These are phyloP conservation scores for Xylaria sp. DNA, from an alignment of 2,329 filamentous ascomycete species.

Conservation along the genomic window DNA sequence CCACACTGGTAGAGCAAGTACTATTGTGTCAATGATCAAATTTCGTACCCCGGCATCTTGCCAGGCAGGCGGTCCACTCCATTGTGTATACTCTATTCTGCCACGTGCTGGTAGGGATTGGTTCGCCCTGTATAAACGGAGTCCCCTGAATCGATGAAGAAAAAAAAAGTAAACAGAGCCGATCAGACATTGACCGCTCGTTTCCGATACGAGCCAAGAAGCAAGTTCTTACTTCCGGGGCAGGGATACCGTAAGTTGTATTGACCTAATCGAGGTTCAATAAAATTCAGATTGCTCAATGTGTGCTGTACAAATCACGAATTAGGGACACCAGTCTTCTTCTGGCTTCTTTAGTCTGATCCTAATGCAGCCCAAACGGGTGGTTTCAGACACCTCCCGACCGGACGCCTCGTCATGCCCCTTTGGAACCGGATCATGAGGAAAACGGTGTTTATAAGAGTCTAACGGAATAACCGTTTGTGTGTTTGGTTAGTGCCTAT, in stretches of 20 bases:
- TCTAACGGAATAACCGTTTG: conserved; percentile 3
- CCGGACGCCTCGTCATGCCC: conserved; percentile 24
- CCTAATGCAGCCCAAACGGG: not conserved
- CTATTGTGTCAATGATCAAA: not conserved
- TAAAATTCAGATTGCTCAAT: not conserved
- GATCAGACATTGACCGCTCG: not conserved
- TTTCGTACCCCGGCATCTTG: conserved; percentile 7
- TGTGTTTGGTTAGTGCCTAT: not conserved
- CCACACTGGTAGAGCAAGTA: not conserved
- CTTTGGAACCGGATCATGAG: no score
- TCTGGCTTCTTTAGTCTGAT: not conserved
- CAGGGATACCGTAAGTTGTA: conserved; percentile 13
- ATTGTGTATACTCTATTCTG: conserved; percentile 1
- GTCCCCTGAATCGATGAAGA: not conserved
- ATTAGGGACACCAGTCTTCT: not conserved
- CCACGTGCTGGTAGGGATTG: conserved; percentile 35
- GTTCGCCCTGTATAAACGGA: conserved; percentile 15
- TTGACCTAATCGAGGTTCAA: not conserved
- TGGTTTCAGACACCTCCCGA: conserved; percentile 2
- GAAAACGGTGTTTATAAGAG: not conserved
- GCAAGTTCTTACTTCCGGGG: not conserved
- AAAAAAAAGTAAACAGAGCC: not conserved
- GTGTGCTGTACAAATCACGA: not conserved
- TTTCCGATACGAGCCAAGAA: not conserved
- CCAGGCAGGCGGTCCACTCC: not conserved